phyloP scores from a whole-genome alignment of 2,329 filamentous ascomycete species.

The Penicillium capsulatum region DNA sequence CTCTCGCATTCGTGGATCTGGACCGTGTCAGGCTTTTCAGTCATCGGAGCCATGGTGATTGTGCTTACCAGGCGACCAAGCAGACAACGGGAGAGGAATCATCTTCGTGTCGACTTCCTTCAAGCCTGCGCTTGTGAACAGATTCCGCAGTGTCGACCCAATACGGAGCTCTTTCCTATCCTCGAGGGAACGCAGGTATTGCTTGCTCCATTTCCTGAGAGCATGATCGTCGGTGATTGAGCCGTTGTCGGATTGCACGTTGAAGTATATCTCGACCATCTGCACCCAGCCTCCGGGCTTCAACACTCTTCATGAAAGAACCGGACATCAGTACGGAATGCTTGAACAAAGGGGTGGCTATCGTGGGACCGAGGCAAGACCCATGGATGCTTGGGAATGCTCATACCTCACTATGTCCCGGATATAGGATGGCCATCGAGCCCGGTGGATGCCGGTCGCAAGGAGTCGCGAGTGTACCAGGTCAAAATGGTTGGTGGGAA shows the following conservation, averaged over 20 bases:
- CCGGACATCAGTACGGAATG: slow-evolving; percentile 8
- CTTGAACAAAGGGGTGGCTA: background rate
- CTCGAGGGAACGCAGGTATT: slow-evolving; percentile 60
- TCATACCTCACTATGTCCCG: slow-evolving; percentile 62
- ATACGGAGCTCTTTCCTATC: slow-evolving; percentile 63
- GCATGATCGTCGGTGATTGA: slow-evolving; percentile 65
- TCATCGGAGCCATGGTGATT: background rate
- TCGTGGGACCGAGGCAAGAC: background rate
- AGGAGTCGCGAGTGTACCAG: slow-evolving; percentile 69
- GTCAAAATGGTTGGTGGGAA: slow-evolving; percentile 69
- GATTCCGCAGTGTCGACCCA: slow-evolving; percentile 55
- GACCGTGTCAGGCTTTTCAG: slow-evolving; percentile 18
- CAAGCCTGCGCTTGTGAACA: slow-evolving; percentile 62
- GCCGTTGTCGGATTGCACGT: slow-evolving; percentile 81
- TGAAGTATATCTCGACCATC: slow-evolving; percentile 81
- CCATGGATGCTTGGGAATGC: slow-evolving; percentile 2
- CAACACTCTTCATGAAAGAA: slow-evolving; percentile 40
- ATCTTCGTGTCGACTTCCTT: slow-evolving; percentile 63
- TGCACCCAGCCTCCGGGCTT: slow-evolving; percentile 80
- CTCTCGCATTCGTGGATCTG: slow-evolving; percentile 41
- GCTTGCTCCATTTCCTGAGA: slow-evolving; percentile 61
- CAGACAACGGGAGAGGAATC: slow-evolving; percentile 65
- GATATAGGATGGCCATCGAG: slow-evolving; percentile 72
- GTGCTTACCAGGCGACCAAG: slow-evolving; percentile 61
- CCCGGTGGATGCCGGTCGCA: slow-evolving; percentile 61